Evolutionary conservation across 495 filamentous ascomycete species (phyloP).

Genomic region (Pseudomonodictys pantanalensis): DNA sequence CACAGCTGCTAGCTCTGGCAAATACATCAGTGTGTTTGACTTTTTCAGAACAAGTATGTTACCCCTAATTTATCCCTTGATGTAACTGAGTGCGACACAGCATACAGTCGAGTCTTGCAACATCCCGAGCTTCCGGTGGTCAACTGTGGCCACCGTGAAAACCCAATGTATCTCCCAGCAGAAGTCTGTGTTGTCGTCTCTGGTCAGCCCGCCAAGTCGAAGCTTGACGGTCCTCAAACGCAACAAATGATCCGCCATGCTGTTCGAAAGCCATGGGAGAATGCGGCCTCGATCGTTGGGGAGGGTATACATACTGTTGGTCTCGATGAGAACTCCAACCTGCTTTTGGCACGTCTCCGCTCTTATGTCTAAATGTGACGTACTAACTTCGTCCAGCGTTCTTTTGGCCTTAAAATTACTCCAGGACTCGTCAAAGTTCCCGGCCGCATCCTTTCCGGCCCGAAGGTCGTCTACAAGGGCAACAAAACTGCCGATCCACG

Average conservation of each 20-base stretch:
- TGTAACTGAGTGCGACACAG: slow-evolving; percentile 6
- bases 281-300: slow-evolving; percentile 61
- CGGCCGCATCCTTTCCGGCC: slow-evolving; percentile 59
- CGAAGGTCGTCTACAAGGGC: slow-evolving; percentile 52
- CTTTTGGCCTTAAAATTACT: slow-evolving; percentile 56
- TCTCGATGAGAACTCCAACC: slow-evolving; percentile 35
- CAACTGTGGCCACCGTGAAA: slow-evolving; percentile 61
- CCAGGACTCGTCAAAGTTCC: slow-evolving; percentile 59
- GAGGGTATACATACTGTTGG: slow-evolving; percentile 51
- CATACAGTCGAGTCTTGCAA: slow-evolving; percentile 3
- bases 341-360: slow-evolving; percentile 17
- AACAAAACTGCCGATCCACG: background rate
- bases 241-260: slow-evolving; percentile 65
- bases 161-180: slow-evolving; percentile 63
- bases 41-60: slow-evolving; percentile 23
- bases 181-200: slow-evolving; percentile 62
- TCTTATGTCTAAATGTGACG: background rate
- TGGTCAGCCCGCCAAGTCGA: slow-evolving; percentile 60
- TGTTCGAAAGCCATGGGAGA: slow-evolving; percentile 60
- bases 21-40: slow-evolving; percentile 26
- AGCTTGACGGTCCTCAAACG: slow-evolving; percentile 58
- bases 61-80: background rate
- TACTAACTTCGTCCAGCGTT: slow-evolving; percentile 34
- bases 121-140: slow-evolving; percentile 54
- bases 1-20: slow-evolving; percentile 1